Percentiles rank a stretch among this genome's conserved stretches.
These are phyloP conservation scores for Eimeria acervulina DNA, from an alignment of 169 alveolate genomes.

Conservation along the genomic window DNA sequence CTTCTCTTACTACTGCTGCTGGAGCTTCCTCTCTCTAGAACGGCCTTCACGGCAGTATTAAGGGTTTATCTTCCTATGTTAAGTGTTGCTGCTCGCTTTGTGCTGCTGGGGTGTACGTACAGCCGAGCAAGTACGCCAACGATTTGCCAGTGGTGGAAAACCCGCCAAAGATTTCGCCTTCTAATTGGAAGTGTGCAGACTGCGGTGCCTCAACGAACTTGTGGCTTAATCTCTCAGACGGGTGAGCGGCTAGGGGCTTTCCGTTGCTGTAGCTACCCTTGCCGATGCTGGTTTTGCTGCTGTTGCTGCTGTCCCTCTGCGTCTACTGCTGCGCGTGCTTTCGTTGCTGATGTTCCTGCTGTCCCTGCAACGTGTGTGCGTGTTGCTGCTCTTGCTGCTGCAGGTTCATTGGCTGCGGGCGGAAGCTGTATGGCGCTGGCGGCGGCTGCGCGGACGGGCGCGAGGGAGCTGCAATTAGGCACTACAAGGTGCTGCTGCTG, in stretches of 20 bases:
- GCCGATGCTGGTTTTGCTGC: neutral
- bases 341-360: neutral
- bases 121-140: constrained; percentile 78
- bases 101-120: neutral
- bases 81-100: neutral
- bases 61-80: neutral
- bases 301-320: neutral
- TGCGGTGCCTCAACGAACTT: constrained; percentile 84
- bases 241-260: constrained; percentile 37
- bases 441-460: constrained; percentile 94
- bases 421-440: constrained; percentile 91
- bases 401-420: constrained; percentile 94
- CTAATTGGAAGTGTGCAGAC: constrained; percentile 84
- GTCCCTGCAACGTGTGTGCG: neutral
- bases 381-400: neutral
- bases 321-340: neutral
- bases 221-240: constrained; percentile 86
- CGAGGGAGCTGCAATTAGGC: constrained; percentile 96
- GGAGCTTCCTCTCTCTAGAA: neutral
- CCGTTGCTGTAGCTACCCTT: neutral
- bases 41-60: neutral
- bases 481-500: constrained; percentile 84
- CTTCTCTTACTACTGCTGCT: neutral
- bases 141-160: constrained; percentile 56
- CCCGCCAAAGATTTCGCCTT: constrained; percentile 82